Evolutionary conservation across 2,329 filamentous ascomycete genomes (phyloP), one percentile per base, ranked within the genome.

Genomic region (Neofusicoccum sp.): DNA sequence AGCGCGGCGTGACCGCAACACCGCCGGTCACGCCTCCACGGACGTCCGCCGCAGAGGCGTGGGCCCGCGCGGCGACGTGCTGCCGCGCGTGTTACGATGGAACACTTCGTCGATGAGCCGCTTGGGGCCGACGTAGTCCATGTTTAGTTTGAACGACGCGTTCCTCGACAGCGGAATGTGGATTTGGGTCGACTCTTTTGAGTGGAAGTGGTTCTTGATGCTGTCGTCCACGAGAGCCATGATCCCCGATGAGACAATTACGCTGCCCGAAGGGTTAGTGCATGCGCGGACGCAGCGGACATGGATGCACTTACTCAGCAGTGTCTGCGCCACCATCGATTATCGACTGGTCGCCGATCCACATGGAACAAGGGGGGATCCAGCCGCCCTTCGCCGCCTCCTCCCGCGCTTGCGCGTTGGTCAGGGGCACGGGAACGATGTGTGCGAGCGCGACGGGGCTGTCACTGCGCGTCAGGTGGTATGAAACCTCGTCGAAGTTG

Each of bases 301-400:
- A 38, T 6, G 45, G 28, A 56, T 38, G 51, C 49, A 84, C 86
- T 84, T 86, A 96, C 91, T 97, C 93, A 64, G 91, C 90, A 69
- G 96, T 86, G 72, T 96, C 93, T 53, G 89, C 89, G 71, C 85
- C 79, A 66, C 84, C 86, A 33, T 83, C 79, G 65, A 95, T 81
- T 62, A 95, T 82, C 14, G 80, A 81, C 62, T 85, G 78, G 73
- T 96, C 91, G 67, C 85, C 90, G 72, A 98, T 91, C 86, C 91
- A 93, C 86, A 98, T 88, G 68, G 90, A 90, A 72, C 89, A 96
- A 4, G 91, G 92, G 60, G 91, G 90, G 26, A 98, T 83, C 92
- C 93, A 98, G 61, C 90, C 91, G 54, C 93, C 93, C 65, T 90
- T 90, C 51, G 80, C 80, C 66, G 87, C 83, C 70, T 98, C 93